These are phyloP conservation scores for Hymenoscyphus fraxineus DNA, from an alignment of 2,329 filamentous ascomycete genomes.

Conservation along the genomic window DNA sequence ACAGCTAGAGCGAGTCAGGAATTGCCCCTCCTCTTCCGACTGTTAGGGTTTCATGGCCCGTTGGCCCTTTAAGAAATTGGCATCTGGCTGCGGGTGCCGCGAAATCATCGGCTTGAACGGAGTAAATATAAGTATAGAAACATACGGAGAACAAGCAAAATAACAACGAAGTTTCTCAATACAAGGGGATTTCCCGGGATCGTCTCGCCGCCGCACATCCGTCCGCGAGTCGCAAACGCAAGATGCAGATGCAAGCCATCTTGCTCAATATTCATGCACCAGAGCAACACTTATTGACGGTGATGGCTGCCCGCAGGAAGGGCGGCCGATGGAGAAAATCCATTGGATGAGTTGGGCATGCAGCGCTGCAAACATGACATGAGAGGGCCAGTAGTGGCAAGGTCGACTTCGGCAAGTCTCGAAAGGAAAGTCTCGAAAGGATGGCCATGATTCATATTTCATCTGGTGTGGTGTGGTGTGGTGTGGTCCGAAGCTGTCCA, in stretches of 20 bases:
- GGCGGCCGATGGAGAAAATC: background rate
- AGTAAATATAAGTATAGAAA: background rate
- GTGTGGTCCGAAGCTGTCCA: no score
- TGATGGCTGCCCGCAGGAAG: background rate
- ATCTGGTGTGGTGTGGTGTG: no score
- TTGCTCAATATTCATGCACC: constrained; percentile 5
- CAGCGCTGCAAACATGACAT: background rate
- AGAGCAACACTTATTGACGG: constrained; percentile 3
- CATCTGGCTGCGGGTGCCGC: background rate
- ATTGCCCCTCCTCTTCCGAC: background rate
- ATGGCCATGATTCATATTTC: no score
- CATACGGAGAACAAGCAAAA: background rate
- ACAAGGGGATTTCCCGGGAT: background rate
- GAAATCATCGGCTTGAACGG: background rate
- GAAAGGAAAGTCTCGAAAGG: no score
- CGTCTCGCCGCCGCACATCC: background rate
- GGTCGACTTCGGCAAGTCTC: background rate
- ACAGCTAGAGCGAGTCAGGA: constrained; percentile 1
- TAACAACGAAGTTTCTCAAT: background rate
- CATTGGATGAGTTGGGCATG: background rate
- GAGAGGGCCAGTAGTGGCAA: background rate
- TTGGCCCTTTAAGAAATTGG: background rate
- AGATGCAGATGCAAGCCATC: constrained; percentile 7
- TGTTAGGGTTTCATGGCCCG: constrained; percentile 2
- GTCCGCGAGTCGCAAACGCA: background rate